Evolutionary conservation across 352 stramenopile genomes (phyloP), one percentile per base, ranked within the genome.

Genomic region (Aphanomyces euteiches): DNA sequence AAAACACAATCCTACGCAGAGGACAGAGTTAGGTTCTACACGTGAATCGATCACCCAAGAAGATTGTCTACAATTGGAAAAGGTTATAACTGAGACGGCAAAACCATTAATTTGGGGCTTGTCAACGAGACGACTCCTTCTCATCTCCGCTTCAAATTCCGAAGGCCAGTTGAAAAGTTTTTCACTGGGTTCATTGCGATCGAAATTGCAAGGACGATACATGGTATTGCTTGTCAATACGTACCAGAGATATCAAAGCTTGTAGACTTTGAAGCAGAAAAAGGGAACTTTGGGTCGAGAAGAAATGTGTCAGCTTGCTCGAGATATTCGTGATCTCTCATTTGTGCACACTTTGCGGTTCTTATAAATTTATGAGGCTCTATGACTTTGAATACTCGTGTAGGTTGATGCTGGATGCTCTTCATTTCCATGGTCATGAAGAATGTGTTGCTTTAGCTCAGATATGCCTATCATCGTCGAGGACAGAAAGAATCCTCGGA

Each of bases 261-360:
- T n/a, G 13, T 70, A 70, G 64, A 36, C 59, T 17, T 40, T 70
- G 19, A 61, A 61, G 43, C 54, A 37, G 15, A 39, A 19, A 28
- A 19, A 61, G 6, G 1, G 28, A 37, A 40, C 54, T 21, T n/a
- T 37, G 34, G 43, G 1, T 37, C 15, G 19, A 17, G 28, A 61
- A 10, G 64, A 70, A 17, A 17, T 53, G n/a, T 21, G 10, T 6
- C 36, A 70, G 19, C 36, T 36, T 10, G 28, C 43, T 36, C 4
- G 47, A 38, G 41, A 41, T 47, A 21, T 70, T 28, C 10, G 47
- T 17, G 64, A 70, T n/a, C 36, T 70, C n/a, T 19, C 54, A 13
- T 70, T 40, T 21, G 19, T 70, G 45, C 64, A 70, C 47, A 70
- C 64, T 17, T 36, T 70, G 12, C 15, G 64, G 64, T 70, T 8